Evolutionary conservation across 1,284 basidiomycete genomes (phyloP), one percentile per base, ranked within the genome.

Genomic region (Trichosporon coremiiforme): DNA sequence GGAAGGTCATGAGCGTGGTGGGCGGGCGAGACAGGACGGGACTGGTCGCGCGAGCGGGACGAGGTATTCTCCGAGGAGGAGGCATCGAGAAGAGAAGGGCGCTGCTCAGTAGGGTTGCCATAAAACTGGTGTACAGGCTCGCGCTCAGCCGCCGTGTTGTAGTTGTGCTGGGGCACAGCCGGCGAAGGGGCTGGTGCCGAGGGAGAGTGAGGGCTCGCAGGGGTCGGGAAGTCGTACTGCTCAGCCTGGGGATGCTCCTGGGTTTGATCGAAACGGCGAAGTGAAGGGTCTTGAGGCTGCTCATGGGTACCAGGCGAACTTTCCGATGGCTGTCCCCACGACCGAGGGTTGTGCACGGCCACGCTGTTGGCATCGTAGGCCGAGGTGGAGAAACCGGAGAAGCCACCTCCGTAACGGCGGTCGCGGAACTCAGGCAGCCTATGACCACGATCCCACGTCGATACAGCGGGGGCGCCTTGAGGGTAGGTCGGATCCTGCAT

Each of bases 321-420:
- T 15, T 45, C 41, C 41, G 41, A 45, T 4, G 41, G 17, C 41
- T 4, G 33, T 47, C 55, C 45, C 68, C 64, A 70, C 2, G 9
- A 29, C 10, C 69, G 69, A n/a, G 69, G 69, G 20, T 33, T 45
- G 38, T 63, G 22, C 2, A 70, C 66, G 17, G 53, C 53, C 17
- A 62, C 41, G 22, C 15, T 36, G 41, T 70, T 70, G 41, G 41
- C 63, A 22, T 62, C 57, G 15, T 62, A 62, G 31, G 57, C 31
- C 6, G 2, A 4, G 4, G 57, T 62, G 12, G 57, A 9, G 57
- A 62, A 62, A 6, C 57, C 57, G 22, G 20, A 25, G 25, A 25
- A 25, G 25, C 25, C 10, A 9, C 55, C 6, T 17, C n/a, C 55
- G 33, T 17, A 13, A 13, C 41, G 47, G 47, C n/a, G 12, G 20